These are phyloP conservation scores for Syzygium jambos DNA, from an alignment of 345 rosid species.

Conservation along the genomic window DNA sequence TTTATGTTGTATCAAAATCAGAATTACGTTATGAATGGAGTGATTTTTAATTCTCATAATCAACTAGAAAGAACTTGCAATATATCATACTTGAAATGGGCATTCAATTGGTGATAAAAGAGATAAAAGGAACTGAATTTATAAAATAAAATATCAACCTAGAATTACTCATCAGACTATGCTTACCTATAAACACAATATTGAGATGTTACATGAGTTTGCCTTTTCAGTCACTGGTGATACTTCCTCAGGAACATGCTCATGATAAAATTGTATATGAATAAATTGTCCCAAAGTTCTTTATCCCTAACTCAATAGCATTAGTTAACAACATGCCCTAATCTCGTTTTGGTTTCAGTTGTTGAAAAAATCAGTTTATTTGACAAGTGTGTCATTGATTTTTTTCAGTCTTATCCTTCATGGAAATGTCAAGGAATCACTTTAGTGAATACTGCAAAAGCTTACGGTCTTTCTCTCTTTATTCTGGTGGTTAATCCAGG, in stretches of 20 bases:
- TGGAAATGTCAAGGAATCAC: background rate
- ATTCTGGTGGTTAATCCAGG: constrained; percentile 40
- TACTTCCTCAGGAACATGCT: background rate
- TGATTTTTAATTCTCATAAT: background rate
- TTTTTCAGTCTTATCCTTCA: background rate
- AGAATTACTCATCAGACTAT: background rate
- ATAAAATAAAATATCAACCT: background rate
- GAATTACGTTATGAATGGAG: background rate
- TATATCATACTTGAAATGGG: background rate
- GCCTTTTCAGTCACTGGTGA: background rate
- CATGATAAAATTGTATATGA: background rate
- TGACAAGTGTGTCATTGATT: background rate
- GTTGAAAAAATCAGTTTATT: background rate
- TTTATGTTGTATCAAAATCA: background rate
- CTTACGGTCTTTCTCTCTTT: background rate
- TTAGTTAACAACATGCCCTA: background rate
- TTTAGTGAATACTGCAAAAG: background rate
- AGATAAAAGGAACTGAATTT: background rate
- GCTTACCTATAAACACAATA: background rate
- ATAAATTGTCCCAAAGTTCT: background rate
- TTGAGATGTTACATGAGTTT: background rate
- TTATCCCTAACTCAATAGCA: background rate
- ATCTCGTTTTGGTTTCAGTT: background rate
- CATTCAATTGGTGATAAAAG: background rate
- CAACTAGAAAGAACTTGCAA: background rate